Evolutionary conservation across 2,329 filamentous ascomycete genomes (phyloP).

Genomic region (Arachnomyces sp.): DNA sequence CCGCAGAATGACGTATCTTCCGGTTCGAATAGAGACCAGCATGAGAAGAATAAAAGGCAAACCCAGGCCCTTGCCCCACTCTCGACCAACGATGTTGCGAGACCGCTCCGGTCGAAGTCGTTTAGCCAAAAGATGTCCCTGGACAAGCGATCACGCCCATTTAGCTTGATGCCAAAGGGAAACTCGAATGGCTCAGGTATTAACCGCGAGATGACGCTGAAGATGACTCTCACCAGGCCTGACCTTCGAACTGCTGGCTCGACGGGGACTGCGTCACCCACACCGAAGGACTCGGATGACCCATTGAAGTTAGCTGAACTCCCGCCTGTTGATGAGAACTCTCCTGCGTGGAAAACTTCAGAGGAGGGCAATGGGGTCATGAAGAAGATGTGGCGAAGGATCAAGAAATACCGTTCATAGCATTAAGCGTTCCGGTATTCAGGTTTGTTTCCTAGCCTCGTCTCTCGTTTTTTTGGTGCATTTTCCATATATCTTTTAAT

Average conservation of each 20-base stretch:
- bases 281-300: conserved; percentile 53
- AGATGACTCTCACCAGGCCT: conserved; percentile 87
- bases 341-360: conserved; percentile 36
- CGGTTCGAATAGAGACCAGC: conserved; percentile 31
- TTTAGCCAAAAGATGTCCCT: too few species aligned
- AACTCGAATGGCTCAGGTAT: neutral
- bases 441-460: neutral
- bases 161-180: neutral
- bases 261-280: conserved; percentile 61
- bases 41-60: conserved; percentile 14
- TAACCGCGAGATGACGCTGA: conserved; percentile 84
- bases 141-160: conserved; percentile 1
- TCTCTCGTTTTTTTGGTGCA: too few species aligned
- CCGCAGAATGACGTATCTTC: conserved; percentile 37
- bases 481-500: conserved; percentile 3
- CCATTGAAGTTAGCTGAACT: conserved; percentile 49
- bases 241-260: conserved; percentile 54
- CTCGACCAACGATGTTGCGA: conserved; percentile 7
- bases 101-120: conserved; percentile 6
- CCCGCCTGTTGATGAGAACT: conserved; percentile 34
- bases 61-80: neutral
- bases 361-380: conserved; percentile 30
- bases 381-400: conserved; percentile 37
- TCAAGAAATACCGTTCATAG: conserved; percentile 22
- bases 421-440: conserved; percentile 6